Base-by-base conservation (phyloP, 306 rosid genomes). In the Castanea crenata region DNA sequence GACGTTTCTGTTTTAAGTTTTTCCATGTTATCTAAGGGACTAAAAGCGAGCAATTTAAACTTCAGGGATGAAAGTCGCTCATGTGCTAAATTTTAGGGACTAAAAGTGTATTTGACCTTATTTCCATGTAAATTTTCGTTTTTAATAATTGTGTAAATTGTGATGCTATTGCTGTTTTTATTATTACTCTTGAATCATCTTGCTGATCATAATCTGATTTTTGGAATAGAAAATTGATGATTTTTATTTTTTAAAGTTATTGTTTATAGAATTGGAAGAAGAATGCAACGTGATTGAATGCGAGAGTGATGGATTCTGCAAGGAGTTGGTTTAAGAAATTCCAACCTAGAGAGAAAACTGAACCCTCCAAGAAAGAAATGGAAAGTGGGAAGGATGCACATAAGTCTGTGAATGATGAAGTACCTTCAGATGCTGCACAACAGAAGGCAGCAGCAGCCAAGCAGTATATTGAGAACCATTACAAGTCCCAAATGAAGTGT, bases 391-490 rank as follows among this genome's bases (percentile, higher is more conserved):
- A 73, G 5, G 87, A 72, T 71, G 83, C 74, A 27, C 46, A 56
- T 16, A 76, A 73, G 64, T 69, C 84, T 16, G 71, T 41, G 25
- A 61, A 18, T 38, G 86, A 81, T 49, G 89, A 81, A 25, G 86
- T 82, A 8, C 94, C 94, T 54, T 93, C 98, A 5, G 83, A 31
- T 69, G 88, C 71, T 32, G 91, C 98, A 2, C 79, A 89, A 32
- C 92, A 89, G 87, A 93, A 79, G 84, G 98, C 86, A 25, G 98
- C 83, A 55, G 98, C 94, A 16, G 98, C 98, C 0, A 93, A 93
- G 88, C 97, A 93, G 81, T 93, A 91, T 71, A 91, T 93, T 19
- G 98, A 93, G 80, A 93, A 88, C 81, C 97, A 93, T 82, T 93
- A 93, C 79, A 91, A 90, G 88, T 71, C 89, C 52, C 98, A 91